These are phyloP conservation scores for Auriculariales sp. DNA, from an alignment of 768 basidiomycete genomes.

Conservation along the genomic window DNA sequence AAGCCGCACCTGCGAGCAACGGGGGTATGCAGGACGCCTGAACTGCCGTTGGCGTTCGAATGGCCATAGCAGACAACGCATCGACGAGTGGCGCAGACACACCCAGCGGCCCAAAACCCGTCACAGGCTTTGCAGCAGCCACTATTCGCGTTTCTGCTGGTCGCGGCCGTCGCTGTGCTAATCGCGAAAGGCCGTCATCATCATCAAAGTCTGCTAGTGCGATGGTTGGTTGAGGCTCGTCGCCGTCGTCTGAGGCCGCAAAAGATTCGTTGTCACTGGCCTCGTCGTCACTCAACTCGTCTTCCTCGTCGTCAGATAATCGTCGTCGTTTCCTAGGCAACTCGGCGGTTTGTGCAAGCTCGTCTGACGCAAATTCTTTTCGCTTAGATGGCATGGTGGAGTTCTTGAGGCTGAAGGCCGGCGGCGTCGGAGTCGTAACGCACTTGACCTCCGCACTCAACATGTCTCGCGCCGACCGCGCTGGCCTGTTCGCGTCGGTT, in stretches of 20 bases:
- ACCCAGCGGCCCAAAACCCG: constrained; percentile 40
- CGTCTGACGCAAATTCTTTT: constrained; percentile 26
- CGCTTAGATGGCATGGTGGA: constrained; percentile 12
- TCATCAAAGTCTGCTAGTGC: constrained; percentile 6
- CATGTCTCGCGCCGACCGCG: not conserved
- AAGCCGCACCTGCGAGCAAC: constrained; percentile 53
- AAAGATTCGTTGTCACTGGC: constrained; percentile 4
- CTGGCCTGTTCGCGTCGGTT: not conserved
- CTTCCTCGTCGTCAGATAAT: constrained; percentile 6
- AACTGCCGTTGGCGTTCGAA: constrained; percentile 70
- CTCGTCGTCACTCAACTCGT: not conserved
- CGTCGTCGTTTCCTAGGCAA: constrained; percentile 23
- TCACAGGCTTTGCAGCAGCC: constrained; percentile 5
- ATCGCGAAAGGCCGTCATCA: constrained; percentile 3
- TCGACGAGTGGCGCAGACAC: constrained; percentile 43
- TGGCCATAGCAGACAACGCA: constrained; percentile 72
- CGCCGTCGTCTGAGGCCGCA: constrained; percentile 11
- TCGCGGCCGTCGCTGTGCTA: not conserved
- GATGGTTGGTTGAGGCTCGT: not conserved
- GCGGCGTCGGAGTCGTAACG: not conserved
- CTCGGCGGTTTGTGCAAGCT: constrained; percentile 29
- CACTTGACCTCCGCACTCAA: not conserved
- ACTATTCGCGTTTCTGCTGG: constrained; percentile 4
- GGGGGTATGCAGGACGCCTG: constrained; percentile 85
- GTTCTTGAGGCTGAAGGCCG: not conserved